Conservation (phyloP, 2,329 filamentous ascomycete genomes). For the Colletotrichum siamense region DNA sequence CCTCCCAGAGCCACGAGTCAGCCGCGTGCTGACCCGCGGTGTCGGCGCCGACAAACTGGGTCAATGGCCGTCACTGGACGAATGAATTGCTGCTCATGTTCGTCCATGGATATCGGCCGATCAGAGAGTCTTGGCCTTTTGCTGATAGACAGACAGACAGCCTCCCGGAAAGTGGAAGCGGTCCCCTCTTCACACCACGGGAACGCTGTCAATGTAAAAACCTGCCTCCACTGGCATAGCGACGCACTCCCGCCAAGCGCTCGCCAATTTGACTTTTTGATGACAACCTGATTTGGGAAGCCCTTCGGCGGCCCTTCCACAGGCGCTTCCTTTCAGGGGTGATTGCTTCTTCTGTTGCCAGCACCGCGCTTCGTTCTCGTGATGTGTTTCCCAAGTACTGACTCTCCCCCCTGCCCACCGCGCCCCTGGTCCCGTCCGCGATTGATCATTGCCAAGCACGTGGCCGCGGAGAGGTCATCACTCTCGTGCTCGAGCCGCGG, state of each 20-base stretch:
- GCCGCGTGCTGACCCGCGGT: background rate
- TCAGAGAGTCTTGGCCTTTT: background rate
- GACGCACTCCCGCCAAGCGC: conserved; percentile 6
- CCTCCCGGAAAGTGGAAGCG: background rate
- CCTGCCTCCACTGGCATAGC: background rate
- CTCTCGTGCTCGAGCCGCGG: background rate
- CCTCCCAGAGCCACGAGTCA: background rate
- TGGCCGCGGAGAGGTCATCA: background rate
- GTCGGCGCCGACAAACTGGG: background rate
- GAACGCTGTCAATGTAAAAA: background rate
- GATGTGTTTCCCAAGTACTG: conserved; percentile 3
- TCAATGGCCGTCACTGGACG: background rate
- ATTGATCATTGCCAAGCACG: conserved; percentile 6
- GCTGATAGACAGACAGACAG: background rate
- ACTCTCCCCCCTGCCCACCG: background rate
- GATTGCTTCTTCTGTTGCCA: background rate
- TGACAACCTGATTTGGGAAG: background rate
- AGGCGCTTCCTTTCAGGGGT: background rate
- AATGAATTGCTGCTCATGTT: background rate
- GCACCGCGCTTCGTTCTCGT: background rate
- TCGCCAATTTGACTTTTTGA: background rate
- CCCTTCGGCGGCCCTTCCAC: background rate
- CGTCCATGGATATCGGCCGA: background rate
- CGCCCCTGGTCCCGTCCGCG: background rate
- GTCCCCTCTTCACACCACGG: background rate